Evolutionary conservation across 164 flowering plant genomes (phyloP), one percentile per base, ranked within the genome.

Genomic region (Amborella trichopoda): DNA sequence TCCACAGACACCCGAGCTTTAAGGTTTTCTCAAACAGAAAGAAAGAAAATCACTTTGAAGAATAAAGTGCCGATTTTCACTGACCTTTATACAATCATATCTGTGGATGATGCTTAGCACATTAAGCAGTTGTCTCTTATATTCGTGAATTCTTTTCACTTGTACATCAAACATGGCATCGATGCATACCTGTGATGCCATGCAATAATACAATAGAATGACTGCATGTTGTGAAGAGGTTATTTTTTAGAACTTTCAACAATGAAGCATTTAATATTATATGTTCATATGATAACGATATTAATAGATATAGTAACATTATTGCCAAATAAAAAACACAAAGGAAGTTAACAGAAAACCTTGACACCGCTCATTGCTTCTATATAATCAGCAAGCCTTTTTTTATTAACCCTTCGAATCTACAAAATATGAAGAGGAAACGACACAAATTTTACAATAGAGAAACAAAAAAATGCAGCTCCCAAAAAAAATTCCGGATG

Each of bases 91-190:
- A 36, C 74, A 64, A 42, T 71, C 72, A 52, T 74, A 74, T 20
- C 76, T 64, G 47, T 74, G 65, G 30, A 74, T 66, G 43, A 74
- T 62, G 37, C 74, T 70, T 24, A 74, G 52, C 23, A 74, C 24
- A 47, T 74, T 74, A 40, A 74, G 72, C 41, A 71, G 23, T 45
- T 74, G 79, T 49, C 79, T 61, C 51, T 74, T 74, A 53, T 74
- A 74, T 34, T 68, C 79, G 40, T 74, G 79, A 44, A 74, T 68
- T 44, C 79, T 50, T 57, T 74, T 74, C 43, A 68, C 57, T 44
- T 74, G 79, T 28, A 74, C 76, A 55, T 74, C 79, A 53, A 74
- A 74, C 71, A 74, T 68, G 30, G 79, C 73, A 50, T 70, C 67
- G 21, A 62, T 32, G 37, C 71, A 62, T 50, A 74, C 73, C 75